Evolutionary conservation across 2,329 filamentous ascomycete species (phyloP), one percentile per base, ranked within the genome.

Genomic region (Claviceps fusiformis): DNA sequence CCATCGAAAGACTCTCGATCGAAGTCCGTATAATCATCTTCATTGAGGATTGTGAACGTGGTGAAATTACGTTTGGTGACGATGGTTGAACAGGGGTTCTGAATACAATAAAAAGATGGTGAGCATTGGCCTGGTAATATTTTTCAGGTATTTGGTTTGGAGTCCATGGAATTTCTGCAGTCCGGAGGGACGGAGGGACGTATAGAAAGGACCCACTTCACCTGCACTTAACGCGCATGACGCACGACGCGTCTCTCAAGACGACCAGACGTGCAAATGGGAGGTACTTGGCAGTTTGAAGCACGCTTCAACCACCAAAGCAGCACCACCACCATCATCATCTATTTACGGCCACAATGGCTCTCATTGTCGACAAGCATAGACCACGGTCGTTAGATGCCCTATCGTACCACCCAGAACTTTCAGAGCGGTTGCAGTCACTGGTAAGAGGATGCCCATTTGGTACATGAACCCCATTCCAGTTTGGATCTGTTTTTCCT

Each of bases 321-420:
- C 55, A 44, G 24, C 24, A 24, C 24, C 24, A 24, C 44, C 24
- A 9, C 9, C 51, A 39, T 24, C 55, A 56, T 49, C 46, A 50
- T 43, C 52, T 57, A 9, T n/a, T 46, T 59, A 51, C 58, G 59
- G 57, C 19, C 58, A 59, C 54, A 69, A 86, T 86, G 81, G 81
- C 82, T 51, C 78, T 87, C 59, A 84, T 86, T 60, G 83, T 87
- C 57, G 83, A 86, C 65, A 87, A 86, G 62, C 82, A 86, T 64
- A 76, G 83, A 31, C 88, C 88, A 5, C 80, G 86, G 59, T 87
- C 84, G 37, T 79, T 93, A 0, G 87, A 92, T 58, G 73, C 78
- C 56, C 79, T 96, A 57, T 89, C 87, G 62, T 98, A 97, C 65
- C 93, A 98, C 63, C 72, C 82, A 55, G 89, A 95, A 59, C 81